phyloP scores from a whole-genome alignment of 805 yeast genomes.

The Kluyveromyces aestuarii region DNA sequence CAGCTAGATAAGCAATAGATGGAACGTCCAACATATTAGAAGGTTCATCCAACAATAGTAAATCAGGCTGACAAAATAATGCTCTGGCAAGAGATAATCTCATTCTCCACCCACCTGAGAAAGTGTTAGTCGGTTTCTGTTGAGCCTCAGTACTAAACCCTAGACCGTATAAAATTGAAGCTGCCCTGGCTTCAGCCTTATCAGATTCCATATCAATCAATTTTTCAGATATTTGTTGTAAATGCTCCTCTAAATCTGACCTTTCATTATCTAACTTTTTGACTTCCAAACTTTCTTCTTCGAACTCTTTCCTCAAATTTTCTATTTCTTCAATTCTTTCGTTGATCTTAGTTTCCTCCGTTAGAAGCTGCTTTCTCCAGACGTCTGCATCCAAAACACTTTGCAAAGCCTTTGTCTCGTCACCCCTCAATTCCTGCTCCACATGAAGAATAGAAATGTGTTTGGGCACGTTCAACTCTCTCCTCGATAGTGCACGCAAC shows the following conservation, averaged over 20 bases:
- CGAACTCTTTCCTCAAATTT: conserved; percentile 56
- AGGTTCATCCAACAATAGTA: conserved; percentile 92
- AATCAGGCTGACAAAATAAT: conserved; percentile 91
- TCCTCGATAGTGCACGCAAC: conserved; percentile 79
- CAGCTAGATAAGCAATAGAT: conserved; percentile 86
- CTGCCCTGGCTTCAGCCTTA: conserved; percentile 96
- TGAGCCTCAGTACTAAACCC: conserved; percentile 92
- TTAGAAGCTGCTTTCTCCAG: conserved; percentile 85
- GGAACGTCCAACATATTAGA: conserved; percentile 99
- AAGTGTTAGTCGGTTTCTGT: conserved; percentile 70
- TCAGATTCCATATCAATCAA: conserved; percentile 91
- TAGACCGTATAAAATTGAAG: conserved; percentile 82
- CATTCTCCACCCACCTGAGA: conserved; percentile 99
- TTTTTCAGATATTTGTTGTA: conserved; percentile 74
- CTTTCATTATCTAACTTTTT: conserved; percentile 82
- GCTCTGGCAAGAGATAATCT: conserved; percentile 97
- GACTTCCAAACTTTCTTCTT: conserved; percentile 64
- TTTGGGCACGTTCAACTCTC: conserved; percentile 90
- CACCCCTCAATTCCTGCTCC: conserved; percentile 95
- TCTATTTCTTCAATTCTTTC: conserved; percentile 74
- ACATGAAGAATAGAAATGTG: conserved; percentile 94
- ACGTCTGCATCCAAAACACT: conserved; percentile 99
- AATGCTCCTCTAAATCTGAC: conserved; percentile 70
- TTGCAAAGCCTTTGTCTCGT: conserved; percentile 82
- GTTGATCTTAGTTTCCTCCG: conserved; percentile 65